These are phyloP conservation scores for Capronia epimyces DNA, from an alignment of 2,329 filamentous ascomycete genomes.

Conservation along the genomic window DNA sequence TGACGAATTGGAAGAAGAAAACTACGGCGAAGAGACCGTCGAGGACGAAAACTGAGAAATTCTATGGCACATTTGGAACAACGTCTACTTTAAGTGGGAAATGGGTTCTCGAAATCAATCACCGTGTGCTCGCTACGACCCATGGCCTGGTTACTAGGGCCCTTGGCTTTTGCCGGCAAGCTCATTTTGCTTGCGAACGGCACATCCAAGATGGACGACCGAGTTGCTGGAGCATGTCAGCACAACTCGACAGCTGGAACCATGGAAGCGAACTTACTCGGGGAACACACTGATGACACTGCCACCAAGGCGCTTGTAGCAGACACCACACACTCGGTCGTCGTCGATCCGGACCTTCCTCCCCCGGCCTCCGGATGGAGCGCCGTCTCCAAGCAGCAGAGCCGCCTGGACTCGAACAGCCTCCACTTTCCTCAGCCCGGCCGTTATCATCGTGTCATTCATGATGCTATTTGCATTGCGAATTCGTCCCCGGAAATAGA, in stretches of 20 bases:
- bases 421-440: constrained; percentile 70
- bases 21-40: constrained; percentile 10
- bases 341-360: constrained; percentile 75
- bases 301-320: constrained; percentile 84
- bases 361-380: constrained; percentile 49
- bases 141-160: neutral
- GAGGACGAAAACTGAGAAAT: constrained; percentile 34
- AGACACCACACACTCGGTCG: constrained; percentile 84
- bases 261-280: constrained; percentile 52
- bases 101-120: constrained; percentile 26
- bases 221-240: constrained; percentile 38
- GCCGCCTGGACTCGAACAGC: constrained; percentile 70
- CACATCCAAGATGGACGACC: constrained; percentile 77
- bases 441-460: constrained; percentile 72
- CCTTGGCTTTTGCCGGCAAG: constrained; percentile 26
- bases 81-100: neutral
- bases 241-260: neutral
- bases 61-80: neutral
- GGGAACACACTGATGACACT: constrained; percentile 87
- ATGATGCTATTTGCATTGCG: constrained; percentile 75
- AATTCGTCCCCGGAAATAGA: constrained; percentile 88
- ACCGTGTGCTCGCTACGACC: neutral
- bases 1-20: constrained; percentile 45
- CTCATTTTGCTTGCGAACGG: constrained; percentile 42
- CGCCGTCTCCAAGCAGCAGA: constrained; percentile 66